Percentiles rank a stretch among this genome's conserved stretches.
phyloP scores from a whole-genome alignment of 805 yeast species.

The Kazachstania kunashirensis region DNA sequence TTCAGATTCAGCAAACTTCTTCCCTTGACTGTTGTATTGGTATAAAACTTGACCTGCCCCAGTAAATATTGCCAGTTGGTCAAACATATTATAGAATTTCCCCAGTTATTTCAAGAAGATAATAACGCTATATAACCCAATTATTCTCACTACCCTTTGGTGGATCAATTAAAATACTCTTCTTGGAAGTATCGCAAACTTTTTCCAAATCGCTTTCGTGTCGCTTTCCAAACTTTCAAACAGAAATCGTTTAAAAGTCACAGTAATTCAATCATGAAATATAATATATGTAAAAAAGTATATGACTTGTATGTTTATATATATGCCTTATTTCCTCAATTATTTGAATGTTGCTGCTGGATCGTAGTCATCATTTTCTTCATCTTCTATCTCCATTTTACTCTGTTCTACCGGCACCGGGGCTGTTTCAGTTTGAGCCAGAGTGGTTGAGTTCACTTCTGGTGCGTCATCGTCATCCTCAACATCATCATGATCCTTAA shows the following conservation, averaged over 20 bases:
- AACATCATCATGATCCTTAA: neutral
- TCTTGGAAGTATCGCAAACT: too few relatives aligned
- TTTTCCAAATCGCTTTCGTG: too few relatives aligned
- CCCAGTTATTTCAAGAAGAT: too few relatives aligned
- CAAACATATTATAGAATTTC: slow-evolving; percentile 22
- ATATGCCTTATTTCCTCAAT: too few relatives aligned
- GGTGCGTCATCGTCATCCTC: slow-evolving; percentile 4
- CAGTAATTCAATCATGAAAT: too few relatives aligned
- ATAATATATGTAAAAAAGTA: too few relatives aligned
- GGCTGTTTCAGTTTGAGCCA: neutral
- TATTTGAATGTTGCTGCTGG: slow-evolving; percentile 6
- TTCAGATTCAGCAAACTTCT: slow-evolving; percentile 23
- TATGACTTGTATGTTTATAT: too few relatives aligned
- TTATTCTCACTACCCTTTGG: too few relatives aligned
- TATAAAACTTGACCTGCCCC: slow-evolving; percentile 26
- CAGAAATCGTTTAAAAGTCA: too few relatives aligned
- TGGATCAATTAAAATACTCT: too few relatives aligned
- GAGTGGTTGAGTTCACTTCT: slow-evolving; percentile 2
- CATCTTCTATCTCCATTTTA: neutral
- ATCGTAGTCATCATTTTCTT: slow-evolving; percentile 8
- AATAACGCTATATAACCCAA: too few relatives aligned
- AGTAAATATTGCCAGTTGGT: slow-evolving; percentile 26
- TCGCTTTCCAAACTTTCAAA: too few relatives aligned
- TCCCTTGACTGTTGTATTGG: slow-evolving; percentile 21
- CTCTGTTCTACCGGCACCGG: neutral